Conservation (phyloP, 2,329 filamentous ascomycete species). For the Paecilomyces formosus region DNA sequence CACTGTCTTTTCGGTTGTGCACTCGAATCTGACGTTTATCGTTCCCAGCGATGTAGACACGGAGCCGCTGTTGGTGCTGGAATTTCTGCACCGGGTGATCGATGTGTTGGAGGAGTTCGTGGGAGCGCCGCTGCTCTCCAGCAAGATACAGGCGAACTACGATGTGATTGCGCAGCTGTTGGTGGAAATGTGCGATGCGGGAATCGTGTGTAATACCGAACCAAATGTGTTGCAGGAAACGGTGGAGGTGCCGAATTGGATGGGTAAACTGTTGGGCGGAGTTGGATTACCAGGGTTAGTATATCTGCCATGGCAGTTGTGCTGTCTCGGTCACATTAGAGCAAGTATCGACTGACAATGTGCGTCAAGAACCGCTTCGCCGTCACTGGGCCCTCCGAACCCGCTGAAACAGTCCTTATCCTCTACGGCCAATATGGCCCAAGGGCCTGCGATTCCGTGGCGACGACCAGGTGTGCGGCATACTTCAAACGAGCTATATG, state of each 20-base stretch:
- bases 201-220: constrained; percentile 82
- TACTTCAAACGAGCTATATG: constrained; percentile 94
- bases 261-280: constrained; percentile 81
- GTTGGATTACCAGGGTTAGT: constrained; percentile 71
- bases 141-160: constrained; percentile 83
- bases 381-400: constrained; percentile 32
- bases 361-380: constrained; percentile 26
- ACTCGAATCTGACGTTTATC: constrained; percentile 80
- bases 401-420: constrained; percentile 34
- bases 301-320: not conserved
- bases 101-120: constrained; percentile 94
- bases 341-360: not conserved
- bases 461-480: constrained; percentile 85
- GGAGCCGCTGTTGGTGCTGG: constrained; percentile 81
- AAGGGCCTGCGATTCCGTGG: constrained; percentile 66
- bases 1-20: constrained; percentile 78
- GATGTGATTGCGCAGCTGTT: constrained; percentile 90
- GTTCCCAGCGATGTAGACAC: constrained; percentile 78
- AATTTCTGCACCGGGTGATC: constrained; percentile 88
- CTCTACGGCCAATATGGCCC: constrained; percentile 21
- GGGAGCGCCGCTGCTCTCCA: constrained; percentile 74
- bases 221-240: constrained; percentile 85
- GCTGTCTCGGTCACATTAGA: not conserved
- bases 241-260: constrained; percentile 83
- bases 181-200: constrained; percentile 93